Conservation (phyloP, 768 basidiomycete genomes). For the Boletus speciosus region DNA sequence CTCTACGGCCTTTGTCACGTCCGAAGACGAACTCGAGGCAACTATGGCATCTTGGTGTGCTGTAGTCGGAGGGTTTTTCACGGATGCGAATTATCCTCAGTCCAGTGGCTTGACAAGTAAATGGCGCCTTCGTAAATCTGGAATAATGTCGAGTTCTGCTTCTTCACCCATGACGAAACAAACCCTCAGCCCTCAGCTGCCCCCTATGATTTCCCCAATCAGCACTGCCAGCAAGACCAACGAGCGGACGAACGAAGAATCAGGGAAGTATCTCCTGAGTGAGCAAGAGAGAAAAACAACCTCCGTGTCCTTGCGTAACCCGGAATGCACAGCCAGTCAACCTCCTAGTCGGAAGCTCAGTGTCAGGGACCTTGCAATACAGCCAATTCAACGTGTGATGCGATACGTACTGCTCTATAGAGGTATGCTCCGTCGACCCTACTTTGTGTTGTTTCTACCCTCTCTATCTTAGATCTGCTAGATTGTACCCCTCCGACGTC, state of each 20-base stretch:
- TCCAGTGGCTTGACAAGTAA: constrained; percentile 14
- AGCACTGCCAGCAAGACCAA: constrained; percentile 3
- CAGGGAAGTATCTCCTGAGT: not conserved
- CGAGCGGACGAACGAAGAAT: constrained; percentile 5
- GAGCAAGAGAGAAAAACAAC: constrained; percentile 4
- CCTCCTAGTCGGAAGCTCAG: constrained; percentile 22
- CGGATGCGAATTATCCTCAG: constrained; percentile 12
- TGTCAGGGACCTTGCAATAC: constrained; percentile 59
- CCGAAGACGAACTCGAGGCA: constrained; percentile 49
- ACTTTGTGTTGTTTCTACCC: not conserved
- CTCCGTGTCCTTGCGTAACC: not conserved
- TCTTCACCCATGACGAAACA: constrained; percentile 3
- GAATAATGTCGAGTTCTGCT: constrained; percentile 4
- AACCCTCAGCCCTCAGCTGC: constrained; percentile 8
- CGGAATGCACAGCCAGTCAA: not conserved
- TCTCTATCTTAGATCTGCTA: constrained; percentile 43
- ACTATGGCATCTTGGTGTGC: constrained; percentile 54
- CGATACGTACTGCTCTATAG: constrained; percentile 59
- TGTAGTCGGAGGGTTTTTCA: constrained; percentile 37
- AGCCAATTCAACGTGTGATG: constrained; percentile 61
- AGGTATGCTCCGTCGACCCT: constrained; percentile 37
- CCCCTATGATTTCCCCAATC: constrained; percentile 8
- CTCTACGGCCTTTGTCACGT: constrained; percentile 53
- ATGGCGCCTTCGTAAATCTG: constrained; percentile 25
- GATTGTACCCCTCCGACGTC: constrained; percentile 47